phyloP scores from a whole-genome alignment of 768 basidiomycete genomes.

The Trametopsis cervina region DNA sequence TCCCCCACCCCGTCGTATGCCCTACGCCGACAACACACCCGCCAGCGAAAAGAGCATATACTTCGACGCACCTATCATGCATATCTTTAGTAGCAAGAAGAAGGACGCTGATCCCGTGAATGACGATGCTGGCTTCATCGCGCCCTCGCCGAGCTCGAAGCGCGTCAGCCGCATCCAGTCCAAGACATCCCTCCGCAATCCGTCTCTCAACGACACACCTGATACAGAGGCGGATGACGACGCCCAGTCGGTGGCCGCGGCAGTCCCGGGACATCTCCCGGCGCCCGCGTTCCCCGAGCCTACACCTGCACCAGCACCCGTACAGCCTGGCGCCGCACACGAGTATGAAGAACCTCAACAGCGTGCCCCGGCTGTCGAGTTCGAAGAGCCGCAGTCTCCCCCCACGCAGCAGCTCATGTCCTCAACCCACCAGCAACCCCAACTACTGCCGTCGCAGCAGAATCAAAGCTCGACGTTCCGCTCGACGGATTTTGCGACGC shows the following conservation, averaged over 20 bases:
- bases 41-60: slow-evolving; percentile 33
- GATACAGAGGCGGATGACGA: neutral
- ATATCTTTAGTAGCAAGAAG: slow-evolving; percentile 18
- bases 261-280: neutral
- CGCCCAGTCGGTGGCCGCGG: neutral
- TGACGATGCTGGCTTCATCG: slow-evolving; percentile 4
- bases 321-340: neutral
- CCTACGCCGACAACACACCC: slow-evolving; percentile 16
- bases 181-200: neutral
- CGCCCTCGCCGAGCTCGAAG: neutral
- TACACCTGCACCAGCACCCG: neutral
- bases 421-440: too few species aligned
- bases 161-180: neutral
- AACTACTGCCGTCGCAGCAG: too few species aligned
- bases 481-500: neutral
- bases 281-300: neutral
- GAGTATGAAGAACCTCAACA: neutral
- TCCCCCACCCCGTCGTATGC: slow-evolving; percentile 4
- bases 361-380: neutral
- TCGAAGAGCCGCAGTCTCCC: neutral
- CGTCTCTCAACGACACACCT: neutral
- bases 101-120: slow-evolving; percentile 2
- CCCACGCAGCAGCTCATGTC: too few species aligned
- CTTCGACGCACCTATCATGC: slow-evolving; percentile 39
- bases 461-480: neutral